Evolutionary conservation across 2,329 filamentous ascomycete genomes (phyloP), one percentile per base, ranked within the genome.

Genomic region (Epicoccum sorghinum): DNA sequence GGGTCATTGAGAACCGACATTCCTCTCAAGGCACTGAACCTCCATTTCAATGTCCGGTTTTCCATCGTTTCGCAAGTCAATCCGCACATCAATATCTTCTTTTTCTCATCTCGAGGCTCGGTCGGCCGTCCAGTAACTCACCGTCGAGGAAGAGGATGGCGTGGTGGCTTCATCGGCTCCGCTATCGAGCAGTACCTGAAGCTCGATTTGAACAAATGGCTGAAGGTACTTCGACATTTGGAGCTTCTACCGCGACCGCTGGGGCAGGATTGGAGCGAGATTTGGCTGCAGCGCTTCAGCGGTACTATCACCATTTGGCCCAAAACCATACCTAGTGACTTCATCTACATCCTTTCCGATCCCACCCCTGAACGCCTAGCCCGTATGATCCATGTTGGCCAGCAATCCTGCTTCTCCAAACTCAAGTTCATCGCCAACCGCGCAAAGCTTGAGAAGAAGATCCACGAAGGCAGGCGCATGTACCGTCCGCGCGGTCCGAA

Each of bases 31-130:
- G 89, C 93, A 1, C 82, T 99, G 46, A 98, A 99, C 73, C 82
- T 96, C 1, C 91, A 98, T 71, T 99, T 99, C 80, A 98, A 98
- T 73, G 95, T 98, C 74, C 97, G 96, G 73, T 99, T 98, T 75
- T 93, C 90, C 60, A 93, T 99, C 60, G 95, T 89, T 46, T 86
- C 83, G 7, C 85, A 87, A 77, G 93, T 97, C 43, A 99, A 99
- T 73, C 95, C 95, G 1, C 95, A 99, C 73, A 93, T 99, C 75
- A 98, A 96, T 68, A 86, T 98, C 25, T 99, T 99, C 82, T 98
- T 99, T 83, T 99, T 98, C 80, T 95, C 90, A 27, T 96, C 93
- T 0, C 86, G 95, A 29, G 95, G 95, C 10, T 89, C 90, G 0
- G 93, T 98, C 8, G 95, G 95, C 4, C 88, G 91, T 47, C 95